These are phyloP conservation scores for Alternaria tenuissima DNA, from an alignment of 2,329 filamentous ascomycete species.

Conservation along the genomic window DNA sequence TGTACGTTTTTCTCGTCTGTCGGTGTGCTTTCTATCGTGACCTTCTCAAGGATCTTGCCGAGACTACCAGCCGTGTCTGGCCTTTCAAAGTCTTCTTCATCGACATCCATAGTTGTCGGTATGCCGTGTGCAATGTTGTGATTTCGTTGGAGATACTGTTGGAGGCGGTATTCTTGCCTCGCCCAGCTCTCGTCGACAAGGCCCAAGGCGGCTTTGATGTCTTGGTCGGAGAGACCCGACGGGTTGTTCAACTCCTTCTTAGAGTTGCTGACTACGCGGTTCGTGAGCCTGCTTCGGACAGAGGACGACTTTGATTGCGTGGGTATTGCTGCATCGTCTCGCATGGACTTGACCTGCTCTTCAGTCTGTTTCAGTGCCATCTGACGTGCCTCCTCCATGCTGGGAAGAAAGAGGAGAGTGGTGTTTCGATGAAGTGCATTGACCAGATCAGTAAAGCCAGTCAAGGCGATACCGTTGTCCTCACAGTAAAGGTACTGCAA, in stretches of 20 bases:
- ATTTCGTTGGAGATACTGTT: conserved; percentile 59
- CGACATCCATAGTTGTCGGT: conserved; percentile 54
- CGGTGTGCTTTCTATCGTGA: conserved; percentile 57
- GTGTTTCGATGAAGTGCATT: conserved; percentile 73
- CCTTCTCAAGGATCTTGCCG: conserved; percentile 54
- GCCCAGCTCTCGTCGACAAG: conserved; percentile 61
- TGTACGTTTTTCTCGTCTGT: conserved; percentile 51
- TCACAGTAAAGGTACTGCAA: conserved; percentile 74
- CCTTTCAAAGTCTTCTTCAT: conserved; percentile 57
- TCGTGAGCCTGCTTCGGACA: conserved; percentile 46
- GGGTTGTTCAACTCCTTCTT: conserved; percentile 36
- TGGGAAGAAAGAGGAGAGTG: conserved; percentile 68
- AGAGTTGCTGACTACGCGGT: conserved; percentile 39
- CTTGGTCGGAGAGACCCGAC: conserved; percentile 55
- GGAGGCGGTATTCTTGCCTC: conserved; percentile 57
- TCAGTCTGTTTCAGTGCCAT: conserved; percentile 68
- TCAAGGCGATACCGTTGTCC: conserved; percentile 75
- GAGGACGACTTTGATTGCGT: conserved; percentile 42
- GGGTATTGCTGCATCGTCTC: conserved; percentile 48
- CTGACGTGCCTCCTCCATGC: conserved; percentile 68
- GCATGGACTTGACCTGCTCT: conserved; percentile 63
- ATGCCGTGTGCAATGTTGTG: conserved; percentile 56
- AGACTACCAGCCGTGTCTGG: conserved; percentile 53
- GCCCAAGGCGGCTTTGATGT: conserved; percentile 59
- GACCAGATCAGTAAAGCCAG: conserved; percentile 73